Percentiles rank a stretch among this genome's conserved stretches.
Conservation (phyloP, 176 grass and related monocot species). For the Oryza meyeriana region DNA sequence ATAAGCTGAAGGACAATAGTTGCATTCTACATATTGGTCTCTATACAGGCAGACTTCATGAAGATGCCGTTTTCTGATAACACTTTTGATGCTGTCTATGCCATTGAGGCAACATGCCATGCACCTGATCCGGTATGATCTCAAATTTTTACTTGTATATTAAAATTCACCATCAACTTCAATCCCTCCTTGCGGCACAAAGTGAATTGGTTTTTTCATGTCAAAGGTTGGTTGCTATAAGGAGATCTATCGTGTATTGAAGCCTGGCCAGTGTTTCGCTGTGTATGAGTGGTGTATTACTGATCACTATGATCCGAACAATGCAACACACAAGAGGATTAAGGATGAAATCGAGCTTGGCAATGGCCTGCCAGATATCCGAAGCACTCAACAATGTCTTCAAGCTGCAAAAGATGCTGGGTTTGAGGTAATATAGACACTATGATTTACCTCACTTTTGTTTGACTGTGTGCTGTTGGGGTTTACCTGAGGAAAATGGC, state of each 20-base stretch:
- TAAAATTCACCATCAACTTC: constrained; percentile 6
- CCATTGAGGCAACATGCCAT: constrained; percentile 81
- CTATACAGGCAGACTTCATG: constrained; percentile 80
- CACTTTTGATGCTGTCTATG: constrained; percentile 62
- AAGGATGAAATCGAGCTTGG: constrained; percentile 94
- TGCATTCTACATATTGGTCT: constrained; percentile 27
- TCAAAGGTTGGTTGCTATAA: constrained; percentile 88
- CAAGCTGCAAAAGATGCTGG: constrained; percentile 88
- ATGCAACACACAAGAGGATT: constrained; percentile 75
- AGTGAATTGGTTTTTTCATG: constrained; percentile 24
- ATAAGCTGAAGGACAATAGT: not conserved
- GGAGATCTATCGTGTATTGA: constrained; percentile 89
- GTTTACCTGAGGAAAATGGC: not conserved
- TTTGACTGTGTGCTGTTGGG: constrained; percentile 6
- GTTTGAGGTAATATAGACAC: constrained; percentile 63
- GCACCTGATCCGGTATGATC: constrained; percentile 60
- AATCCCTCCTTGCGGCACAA: not conserved
- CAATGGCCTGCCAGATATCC: constrained; percentile 84
- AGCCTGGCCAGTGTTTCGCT: constrained; percentile 93
- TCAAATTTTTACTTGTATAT: not conserved
- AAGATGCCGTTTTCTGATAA: constrained; percentile 70
- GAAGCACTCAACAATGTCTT: constrained; percentile 81
- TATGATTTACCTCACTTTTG: not conserved
- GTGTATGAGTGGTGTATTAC: constrained; percentile 96
- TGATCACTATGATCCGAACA: constrained; percentile 71